Conservation (phyloP, 495 filamentous ascomycete species). For the Bryoglossum gracile region DNA sequence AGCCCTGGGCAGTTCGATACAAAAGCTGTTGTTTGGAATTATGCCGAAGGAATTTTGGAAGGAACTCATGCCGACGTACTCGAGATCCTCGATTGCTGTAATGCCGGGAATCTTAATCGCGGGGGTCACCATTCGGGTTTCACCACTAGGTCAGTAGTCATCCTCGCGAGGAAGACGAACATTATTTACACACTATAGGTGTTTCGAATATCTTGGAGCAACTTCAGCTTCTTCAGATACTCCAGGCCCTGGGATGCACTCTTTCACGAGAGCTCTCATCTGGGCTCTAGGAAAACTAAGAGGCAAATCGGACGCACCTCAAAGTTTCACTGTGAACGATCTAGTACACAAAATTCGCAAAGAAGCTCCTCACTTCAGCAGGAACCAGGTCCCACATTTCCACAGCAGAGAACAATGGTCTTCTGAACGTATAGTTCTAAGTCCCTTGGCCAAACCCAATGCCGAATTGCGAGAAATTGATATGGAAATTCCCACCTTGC, state of each 20-base stretch:
- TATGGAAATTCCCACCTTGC: too few relatives aligned
- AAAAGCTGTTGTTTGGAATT: conserved; percentile 4
- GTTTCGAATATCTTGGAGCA: conserved; percentile 13
- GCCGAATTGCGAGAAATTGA: too few relatives aligned
- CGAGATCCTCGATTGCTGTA: conserved; percentile 8
- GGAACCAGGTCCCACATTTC: too few relatives aligned
- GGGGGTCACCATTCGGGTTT: conserved; percentile 6
- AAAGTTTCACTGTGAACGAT: too few relatives aligned
- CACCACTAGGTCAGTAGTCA: conserved; percentile 6
- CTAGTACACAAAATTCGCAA: too few relatives aligned
- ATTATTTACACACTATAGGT: conserved; percentile 1
- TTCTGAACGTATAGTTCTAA: too few relatives aligned
- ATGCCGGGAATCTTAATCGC: conserved; percentile 3
- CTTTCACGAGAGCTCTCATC: conserved; percentile 11
- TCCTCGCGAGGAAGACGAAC: not conserved
- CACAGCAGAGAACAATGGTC: too few relatives aligned
- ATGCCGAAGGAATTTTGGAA: conserved; percentile 2
- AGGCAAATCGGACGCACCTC: too few relatives aligned
- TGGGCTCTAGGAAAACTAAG: conserved; percentile 8
- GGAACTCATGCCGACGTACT: conserved; percentile 1
- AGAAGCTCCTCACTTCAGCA: too few relatives aligned
- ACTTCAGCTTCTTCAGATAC: conserved; percentile 2
- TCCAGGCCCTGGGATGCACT: conserved; percentile 4
- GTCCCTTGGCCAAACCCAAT: too few relatives aligned
- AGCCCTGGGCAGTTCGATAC: not conserved